Evolutionary conservation across 2,329 filamentous ascomycete species (phyloP).

Genomic region (Fusarium multiceps): DNA sequence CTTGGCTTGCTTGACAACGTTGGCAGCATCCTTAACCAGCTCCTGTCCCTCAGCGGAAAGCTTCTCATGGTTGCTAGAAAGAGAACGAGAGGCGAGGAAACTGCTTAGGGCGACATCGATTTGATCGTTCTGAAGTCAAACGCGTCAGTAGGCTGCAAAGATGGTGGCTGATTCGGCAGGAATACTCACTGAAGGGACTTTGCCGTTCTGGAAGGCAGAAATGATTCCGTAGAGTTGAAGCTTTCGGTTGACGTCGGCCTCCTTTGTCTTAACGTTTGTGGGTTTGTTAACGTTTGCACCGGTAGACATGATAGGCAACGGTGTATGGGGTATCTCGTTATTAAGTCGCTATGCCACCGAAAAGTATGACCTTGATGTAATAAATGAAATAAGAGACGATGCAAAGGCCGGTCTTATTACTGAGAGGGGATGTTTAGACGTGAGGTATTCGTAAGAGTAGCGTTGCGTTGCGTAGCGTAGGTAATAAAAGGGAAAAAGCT

Average conservation of each 20-base stretch:
- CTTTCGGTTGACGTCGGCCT: slow-evolving; percentile 90
- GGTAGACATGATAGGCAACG: slow-evolving; percentile 50
- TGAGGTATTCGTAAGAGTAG: slow-evolving; percentile 1
- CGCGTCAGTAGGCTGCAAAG: slow-evolving; percentile 7
- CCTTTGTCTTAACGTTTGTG: slow-evolving; percentile 78
- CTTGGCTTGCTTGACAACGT: slow-evolving; percentile 88
- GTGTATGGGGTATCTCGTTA: slow-evolving; percentile 27
- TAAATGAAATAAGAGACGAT: slow-evolving; percentile 12
- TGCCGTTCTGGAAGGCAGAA: slow-evolving; percentile 85
- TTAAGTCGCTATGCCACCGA: slow-evolving; percentile 27
- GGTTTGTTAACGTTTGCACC: slow-evolving; percentile 75
- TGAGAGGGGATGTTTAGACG: slow-evolving; percentile 1
- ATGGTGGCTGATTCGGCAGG: too few species aligned
- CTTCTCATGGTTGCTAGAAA: slow-evolving; percentile 77
- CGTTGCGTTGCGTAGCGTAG: slow-evolving; percentile 11
- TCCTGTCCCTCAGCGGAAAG: slow-evolving; percentile 84
- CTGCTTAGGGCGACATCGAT: slow-evolving; percentile 96
- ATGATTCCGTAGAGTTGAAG: slow-evolving; percentile 94
- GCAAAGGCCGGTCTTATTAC: slow-evolving; percentile 23
- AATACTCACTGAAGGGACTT: slow-evolving; percentile 82
- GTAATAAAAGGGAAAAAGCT: slow-evolving; percentile 27
- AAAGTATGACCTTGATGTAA: slow-evolving; percentile 8
- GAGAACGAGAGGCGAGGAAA: slow-evolving; percentile 76
- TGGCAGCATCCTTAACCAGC: slow-evolving; percentile 80
- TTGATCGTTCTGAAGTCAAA: slow-evolving; percentile 78